These are phyloP conservation scores for Colletotrichum euphorbiae DNA, from an alignment of 2,329 filamentous ascomycete genomes.

Conservation along the genomic window DNA sequence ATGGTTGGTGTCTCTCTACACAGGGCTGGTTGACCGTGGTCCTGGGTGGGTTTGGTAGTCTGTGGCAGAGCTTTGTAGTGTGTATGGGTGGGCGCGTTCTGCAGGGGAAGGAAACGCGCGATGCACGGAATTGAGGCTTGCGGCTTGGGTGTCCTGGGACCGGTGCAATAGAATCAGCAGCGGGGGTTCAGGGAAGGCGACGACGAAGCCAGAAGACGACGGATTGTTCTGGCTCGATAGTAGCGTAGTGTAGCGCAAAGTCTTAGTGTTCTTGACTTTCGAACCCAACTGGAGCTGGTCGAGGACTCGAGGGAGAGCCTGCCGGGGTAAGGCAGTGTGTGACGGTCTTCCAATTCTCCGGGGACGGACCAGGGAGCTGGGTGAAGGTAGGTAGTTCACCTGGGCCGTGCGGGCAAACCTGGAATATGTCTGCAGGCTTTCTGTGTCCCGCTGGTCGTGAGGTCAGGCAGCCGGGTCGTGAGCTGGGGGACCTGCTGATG, in stretches of 20 bases:
- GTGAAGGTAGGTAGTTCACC: constrained; percentile 36
- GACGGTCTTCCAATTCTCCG: constrained; percentile 36
- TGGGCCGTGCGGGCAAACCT: constrained; percentile 37
- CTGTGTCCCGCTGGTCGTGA: constrained; percentile 25
- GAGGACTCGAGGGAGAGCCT: constrained; percentile 4
- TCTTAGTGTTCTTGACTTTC: constrained; percentile 13
- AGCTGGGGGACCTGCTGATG: constrained; percentile 34
- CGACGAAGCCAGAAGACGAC: constrained; percentile 4
- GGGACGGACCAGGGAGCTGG: constrained; percentile 38
- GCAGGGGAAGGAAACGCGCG: constrained; percentile 28
- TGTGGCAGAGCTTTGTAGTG: background rate
- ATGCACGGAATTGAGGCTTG: constrained; percentile 34
- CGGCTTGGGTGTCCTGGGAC: constrained; percentile 18
- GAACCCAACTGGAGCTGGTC: constrained; percentile 23
- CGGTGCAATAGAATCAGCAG: constrained; percentile 6
- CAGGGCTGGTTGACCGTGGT: constrained; percentile 22
- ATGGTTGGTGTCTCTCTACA: constrained; percentile 2
- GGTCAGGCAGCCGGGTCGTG: constrained; percentile 3
- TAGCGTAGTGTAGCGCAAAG: constrained; percentile 18
- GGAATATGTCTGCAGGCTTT: constrained; percentile 36
- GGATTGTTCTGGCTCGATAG: constrained; percentile 25
- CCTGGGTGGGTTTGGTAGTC: constrained; percentile 10
- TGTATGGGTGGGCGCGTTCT: constrained; percentile 15
- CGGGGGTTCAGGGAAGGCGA: constrained; percentile 20
- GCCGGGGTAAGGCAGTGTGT: constrained; percentile 29